A percentile compares a stretch with the other conserved stretches of the same genome.
phyloP scores from a whole-genome alignment of 108 stramenopile genomes.

The Conticribra weissflogii region DNA sequence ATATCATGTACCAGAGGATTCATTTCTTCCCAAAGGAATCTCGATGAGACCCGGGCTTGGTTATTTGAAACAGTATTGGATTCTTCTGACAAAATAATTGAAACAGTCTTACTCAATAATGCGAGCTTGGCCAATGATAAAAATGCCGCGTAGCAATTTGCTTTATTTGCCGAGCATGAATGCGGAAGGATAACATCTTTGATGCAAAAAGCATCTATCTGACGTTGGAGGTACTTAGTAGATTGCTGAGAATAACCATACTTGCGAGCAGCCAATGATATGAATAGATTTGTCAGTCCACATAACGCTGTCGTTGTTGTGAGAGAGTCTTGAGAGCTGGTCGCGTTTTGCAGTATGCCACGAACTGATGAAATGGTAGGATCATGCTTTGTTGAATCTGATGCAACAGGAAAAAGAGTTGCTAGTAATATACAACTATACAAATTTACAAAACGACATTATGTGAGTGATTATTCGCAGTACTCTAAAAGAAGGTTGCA shows the following conservation, averaged over 20 bases:
- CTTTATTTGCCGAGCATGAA: constrained; percentile 10
- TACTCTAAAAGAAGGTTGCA: too few species aligned
- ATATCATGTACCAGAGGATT: constrained; percentile 15
- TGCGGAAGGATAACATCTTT: constrained; percentile 23
- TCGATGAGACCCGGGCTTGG: constrained; percentile 9
- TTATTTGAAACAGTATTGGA: background rate
- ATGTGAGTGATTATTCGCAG: too few species aligned
- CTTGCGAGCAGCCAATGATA: constrained; percentile 31
- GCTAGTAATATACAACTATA: constrained; percentile 39
- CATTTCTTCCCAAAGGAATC: constrained; percentile 28
- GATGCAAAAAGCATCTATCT: constrained; percentile 38
- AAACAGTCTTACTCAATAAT: constrained; percentile 33
- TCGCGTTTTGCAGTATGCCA: constrained; percentile 22
- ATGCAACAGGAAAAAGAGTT: constrained; percentile 26
- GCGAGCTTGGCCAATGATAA: constrained; percentile 26
- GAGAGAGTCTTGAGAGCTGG: constrained; percentile 3
- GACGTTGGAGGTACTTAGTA: constrained; percentile 21
- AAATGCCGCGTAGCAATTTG: constrained; percentile 18
- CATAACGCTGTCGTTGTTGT: constrained; percentile 15
- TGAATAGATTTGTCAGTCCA: constrained; percentile 34
- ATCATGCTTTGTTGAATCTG: constrained; percentile 27
- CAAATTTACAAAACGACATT: background rate
- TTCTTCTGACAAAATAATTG: constrained; percentile 16
- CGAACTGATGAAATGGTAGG: constrained; percentile 36
- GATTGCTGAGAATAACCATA: constrained; percentile 3